Evolutionary conservation across 2,329 filamentous ascomycete genomes (phyloP).

Genomic region (Podosphaera leucotricha): DNA sequence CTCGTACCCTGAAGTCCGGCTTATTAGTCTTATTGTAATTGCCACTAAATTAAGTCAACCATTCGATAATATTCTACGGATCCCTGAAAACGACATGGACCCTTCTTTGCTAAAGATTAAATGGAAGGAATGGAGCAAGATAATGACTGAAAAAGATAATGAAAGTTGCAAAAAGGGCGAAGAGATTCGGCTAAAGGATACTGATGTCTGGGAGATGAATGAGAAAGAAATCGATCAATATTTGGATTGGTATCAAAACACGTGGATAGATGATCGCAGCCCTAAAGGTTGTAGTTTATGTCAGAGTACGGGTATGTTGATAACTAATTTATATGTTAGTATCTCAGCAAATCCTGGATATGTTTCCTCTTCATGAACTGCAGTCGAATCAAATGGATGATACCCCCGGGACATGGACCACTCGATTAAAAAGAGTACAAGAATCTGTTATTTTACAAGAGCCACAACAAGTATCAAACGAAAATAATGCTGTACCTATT

Average conservation of each 20-base stretch:
- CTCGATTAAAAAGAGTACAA: slow-evolving; percentile 11
- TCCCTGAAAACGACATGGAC: slow-evolving; percentile 26
- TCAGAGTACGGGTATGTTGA: background rate
- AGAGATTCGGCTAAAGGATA: slow-evolving; percentile 32
- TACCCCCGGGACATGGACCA: slow-evolving; percentile 6
- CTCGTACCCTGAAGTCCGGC: slow-evolving; percentile 49
- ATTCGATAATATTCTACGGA: slow-evolving; percentile 33
- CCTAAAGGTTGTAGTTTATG: slow-evolving; percentile 13
- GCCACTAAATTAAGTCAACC: slow-evolving; percentile 62
- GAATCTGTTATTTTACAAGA: slow-evolving; percentile 10
- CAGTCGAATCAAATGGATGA: slow-evolving; percentile 5
- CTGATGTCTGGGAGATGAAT: slow-evolving; percentile 37
- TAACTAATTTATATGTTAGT: slow-evolving; percentile 7
- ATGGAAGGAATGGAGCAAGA: slow-evolving; percentile 46
- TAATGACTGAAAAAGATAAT: slow-evolving; percentile 18
- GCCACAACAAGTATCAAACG: slow-evolving; percentile 9
- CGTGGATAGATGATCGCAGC: slow-evolving; percentile 28
- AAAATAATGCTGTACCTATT: slow-evolving; percentile 5
- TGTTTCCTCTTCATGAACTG: slow-evolving; percentile 16
- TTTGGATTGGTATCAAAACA: slow-evolving; percentile 55
- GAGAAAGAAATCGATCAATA: slow-evolving; percentile 45
- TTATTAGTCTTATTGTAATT: slow-evolving; percentile 48
- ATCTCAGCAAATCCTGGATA: slow-evolving; percentile 14
- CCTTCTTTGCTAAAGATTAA: slow-evolving; percentile 37
- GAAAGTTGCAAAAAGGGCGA: slow-evolving; percentile 18